phyloP scores from a whole-genome alignment of 2,329 filamentous ascomycete genomes.

The Emergomyces pasteurianus region DNA sequence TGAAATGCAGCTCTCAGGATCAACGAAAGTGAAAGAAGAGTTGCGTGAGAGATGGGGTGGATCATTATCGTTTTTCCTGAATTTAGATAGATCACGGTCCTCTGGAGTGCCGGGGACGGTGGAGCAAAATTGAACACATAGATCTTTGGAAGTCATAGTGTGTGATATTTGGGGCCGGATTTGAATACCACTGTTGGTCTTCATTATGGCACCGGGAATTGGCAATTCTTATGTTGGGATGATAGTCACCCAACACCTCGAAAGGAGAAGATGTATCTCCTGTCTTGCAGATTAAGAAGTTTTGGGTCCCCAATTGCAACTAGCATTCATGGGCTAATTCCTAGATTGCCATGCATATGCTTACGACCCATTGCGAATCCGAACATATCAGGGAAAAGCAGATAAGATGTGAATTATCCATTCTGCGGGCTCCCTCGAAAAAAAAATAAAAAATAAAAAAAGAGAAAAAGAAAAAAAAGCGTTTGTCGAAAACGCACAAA shows the following conservation, averaged over 20 bases:
- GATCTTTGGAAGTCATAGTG: neutral
- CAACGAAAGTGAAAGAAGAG: conserved; percentile 11
- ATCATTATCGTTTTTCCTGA: neutral
- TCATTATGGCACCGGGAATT: neutral
- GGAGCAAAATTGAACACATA: neutral
- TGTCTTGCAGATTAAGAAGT: neutral
- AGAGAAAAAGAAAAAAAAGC: neutral
- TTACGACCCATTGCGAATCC: neutral
- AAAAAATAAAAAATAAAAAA: no score
- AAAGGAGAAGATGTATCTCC: neutral
- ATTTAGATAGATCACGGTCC: neutral
- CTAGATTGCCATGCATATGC: neutral
- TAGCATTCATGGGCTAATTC: neutral
- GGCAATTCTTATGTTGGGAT: neutral
- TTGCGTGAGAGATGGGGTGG: neutral
- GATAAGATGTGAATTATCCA: neutral
- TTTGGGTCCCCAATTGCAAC: neutral
- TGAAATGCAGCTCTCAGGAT: neutral
- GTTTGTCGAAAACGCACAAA: neutral
- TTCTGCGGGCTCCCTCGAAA: no score
- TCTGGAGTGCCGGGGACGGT: neutral
- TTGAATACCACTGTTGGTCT: no score
- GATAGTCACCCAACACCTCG: neutral
- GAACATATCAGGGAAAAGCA: neutral
- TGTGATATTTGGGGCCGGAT: neutral